These are phyloP conservation scores for Cryoendolithus antarcticus DNA, from an alignment of 2,329 filamentous ascomycete genomes.

Conservation along the genomic window DNA sequence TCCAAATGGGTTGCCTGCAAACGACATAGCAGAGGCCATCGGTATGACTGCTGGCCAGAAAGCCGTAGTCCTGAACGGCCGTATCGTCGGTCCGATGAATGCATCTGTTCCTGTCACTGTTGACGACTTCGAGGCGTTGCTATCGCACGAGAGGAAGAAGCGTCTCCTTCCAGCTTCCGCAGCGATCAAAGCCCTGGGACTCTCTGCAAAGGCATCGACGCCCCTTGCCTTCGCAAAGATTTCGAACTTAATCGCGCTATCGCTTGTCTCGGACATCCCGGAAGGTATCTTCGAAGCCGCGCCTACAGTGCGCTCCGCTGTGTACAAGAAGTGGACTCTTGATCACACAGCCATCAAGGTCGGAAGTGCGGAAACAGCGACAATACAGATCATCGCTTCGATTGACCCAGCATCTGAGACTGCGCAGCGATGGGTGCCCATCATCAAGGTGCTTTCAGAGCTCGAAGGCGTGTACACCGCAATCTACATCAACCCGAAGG, in stretches of 20 bases:
- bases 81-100: slow-evolving; percentile 61
- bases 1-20: too few species aligned
- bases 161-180: slow-evolving; percentile 63
- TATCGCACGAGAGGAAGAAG: slow-evolving; percentile 60
- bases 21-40: slow-evolving; percentile 19
- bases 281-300: slow-evolving; percentile 80
- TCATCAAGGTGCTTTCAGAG: slow-evolving; percentile 73
- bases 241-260: slow-evolving; percentile 72
- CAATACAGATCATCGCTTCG: slow-evolving; percentile 67
- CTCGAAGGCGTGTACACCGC: slow-evolving; percentile 73
- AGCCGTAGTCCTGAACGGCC: slow-evolving; percentile 47
- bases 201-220: slow-evolving; percentile 54
- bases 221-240: slow-evolving; percentile 65
- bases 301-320: slow-evolving; percentile 54
- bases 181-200: slow-evolving; percentile 55
- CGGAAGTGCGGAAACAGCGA: slow-evolving; percentile 59
- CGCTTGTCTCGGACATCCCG: slow-evolving; percentile 69
- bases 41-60: slow-evolving; percentile 36
- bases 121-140: slow-evolving; percentile 61
- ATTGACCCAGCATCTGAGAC: slow-evolving; percentile 80
- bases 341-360: slow-evolving; percentile 62
- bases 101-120: slow-evolving; percentile 43
- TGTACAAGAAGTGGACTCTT: slow-evolving; percentile 62
- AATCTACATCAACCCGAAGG: slow-evolving; percentile 73
- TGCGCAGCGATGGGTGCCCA: slow-evolving; percentile 81